Base-by-base conservation (phyloP, 2,329 filamentous ascomycete genomes). In the Cladosporium sp. region DNA sequence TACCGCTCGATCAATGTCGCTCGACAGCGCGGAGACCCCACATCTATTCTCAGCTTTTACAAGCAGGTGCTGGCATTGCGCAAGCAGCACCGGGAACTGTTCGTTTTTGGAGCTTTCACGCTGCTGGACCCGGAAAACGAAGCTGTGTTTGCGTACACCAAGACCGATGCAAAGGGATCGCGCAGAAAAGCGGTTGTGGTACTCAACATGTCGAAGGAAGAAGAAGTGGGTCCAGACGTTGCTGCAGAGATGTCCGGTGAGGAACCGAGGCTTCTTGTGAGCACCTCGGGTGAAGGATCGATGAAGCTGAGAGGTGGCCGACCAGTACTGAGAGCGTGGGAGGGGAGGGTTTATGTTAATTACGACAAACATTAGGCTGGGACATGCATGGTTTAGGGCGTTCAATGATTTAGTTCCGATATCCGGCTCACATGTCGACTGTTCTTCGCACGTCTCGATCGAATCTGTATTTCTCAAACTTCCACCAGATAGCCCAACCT, bases 81-180 rank as follows among this genome's bases (percentile, higher is more conserved):
- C 56, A 86, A 86, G 62, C 66, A 76, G 43, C 72, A 81, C 61
- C 75, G 75, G 42, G 79, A 86, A 55, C 64, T 86, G 1, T 82
- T 89, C 54, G 78, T 87, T 3, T 87, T 87, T 59, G 85, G 85
- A 0, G 72, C 80, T 50, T 87, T 86, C 56, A 73, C 76, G 46
- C 59, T 78, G 19, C 64, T 85, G 1, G 76, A 79, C 0, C 66
- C 72, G 0, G 72, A 81, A 3, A 76, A 81, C 32, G 62, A 70
- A 54, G 67, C 76, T 22, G 68, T 81, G 0, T 85, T 86, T 60
- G 74, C 78, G 9, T 72, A 70, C 46, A 61, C 60, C 50, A 72
- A 73, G 59, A 60, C 60, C 60, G 40, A 50, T 16, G 14, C 48
- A 9, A 50, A 37, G 35, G 54, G 59, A 2, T 52, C 54, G 5